phyloP scores from a whole-genome alignment of 306 rosid species.

The Trichosanthes cucumerina region DNA sequence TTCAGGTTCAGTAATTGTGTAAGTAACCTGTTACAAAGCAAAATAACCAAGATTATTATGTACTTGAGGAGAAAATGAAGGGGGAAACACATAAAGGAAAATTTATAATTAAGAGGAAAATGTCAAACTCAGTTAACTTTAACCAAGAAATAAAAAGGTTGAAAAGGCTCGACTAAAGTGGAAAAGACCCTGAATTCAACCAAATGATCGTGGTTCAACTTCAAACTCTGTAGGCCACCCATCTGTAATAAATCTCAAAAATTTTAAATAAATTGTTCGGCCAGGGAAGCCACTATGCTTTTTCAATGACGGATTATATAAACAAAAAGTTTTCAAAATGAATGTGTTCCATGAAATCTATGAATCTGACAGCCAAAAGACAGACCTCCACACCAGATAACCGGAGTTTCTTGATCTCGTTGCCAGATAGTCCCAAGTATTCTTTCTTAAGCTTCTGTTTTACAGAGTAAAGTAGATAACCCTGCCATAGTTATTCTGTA shows the following conservation, averaged over 20 bases:
- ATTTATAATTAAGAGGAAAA: neutral
- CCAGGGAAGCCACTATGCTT: neutral
- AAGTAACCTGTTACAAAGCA: slow-evolving; percentile 51
- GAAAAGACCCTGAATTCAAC: neutral
- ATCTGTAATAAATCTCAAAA: neutral
- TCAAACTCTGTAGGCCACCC: neutral
- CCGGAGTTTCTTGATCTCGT: slow-evolving; percentile 63
- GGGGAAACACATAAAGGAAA: neutral
- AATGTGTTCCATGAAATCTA: neutral
- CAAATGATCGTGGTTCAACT: neutral
- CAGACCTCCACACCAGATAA: slow-evolving; percentile 79
- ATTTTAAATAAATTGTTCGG: neutral
- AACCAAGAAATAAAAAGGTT: neutral
- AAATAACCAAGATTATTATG: slow-evolving; percentile 11
- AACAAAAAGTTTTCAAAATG: neutral
- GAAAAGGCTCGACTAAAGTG: neutral
- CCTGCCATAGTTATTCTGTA: slow-evolving; percentile 42
- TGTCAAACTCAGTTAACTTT: neutral
- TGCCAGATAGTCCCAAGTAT: slow-evolving; percentile 46
- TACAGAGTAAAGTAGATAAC: slow-evolving; percentile 60
- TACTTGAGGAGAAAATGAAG: neutral
- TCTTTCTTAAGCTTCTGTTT: slow-evolving; percentile 73
- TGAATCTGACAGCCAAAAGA: slow-evolving; percentile 17
- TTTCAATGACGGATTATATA: neutral
- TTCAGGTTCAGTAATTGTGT: slow-evolving; percentile 66